Conservation (phyloP, 1,139 yeast species). For the Taphrina wiesneri region DNA sequence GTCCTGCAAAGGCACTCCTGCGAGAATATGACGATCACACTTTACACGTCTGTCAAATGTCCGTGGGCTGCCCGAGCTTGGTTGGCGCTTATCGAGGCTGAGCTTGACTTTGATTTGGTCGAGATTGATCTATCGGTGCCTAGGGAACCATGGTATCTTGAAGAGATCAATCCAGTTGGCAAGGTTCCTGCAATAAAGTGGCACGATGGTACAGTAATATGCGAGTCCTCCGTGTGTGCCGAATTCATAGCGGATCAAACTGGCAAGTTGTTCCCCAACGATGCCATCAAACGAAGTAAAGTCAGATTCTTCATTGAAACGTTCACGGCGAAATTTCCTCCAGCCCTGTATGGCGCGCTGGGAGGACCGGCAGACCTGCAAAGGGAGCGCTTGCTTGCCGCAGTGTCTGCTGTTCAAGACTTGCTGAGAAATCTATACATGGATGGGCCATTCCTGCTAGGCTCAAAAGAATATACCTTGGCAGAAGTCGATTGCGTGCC, state of each 20-base stretch:
- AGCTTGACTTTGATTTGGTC: constrained; percentile 41
- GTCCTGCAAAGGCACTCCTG: too few relatives aligned
- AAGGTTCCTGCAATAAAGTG: constrained; percentile 43
- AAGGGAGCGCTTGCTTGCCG: constrained; percentile 10
- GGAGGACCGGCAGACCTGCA: constrained; percentile 1
- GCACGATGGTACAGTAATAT: constrained; percentile 40
- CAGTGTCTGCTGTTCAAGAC: constrained; percentile 36
- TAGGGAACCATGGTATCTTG: constrained; percentile 42
- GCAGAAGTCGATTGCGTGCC: constrained; percentile 41
- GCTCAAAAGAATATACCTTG: constrained; percentile 37
- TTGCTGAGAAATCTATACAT: constrained; percentile 36
- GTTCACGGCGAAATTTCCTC: constrained; percentile 41
- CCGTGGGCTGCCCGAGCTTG: constrained; percentile 44
- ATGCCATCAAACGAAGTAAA: neutral
- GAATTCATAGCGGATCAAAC: constrained; percentile 39
- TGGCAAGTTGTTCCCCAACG: neutral
- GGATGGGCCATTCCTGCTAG: constrained; percentile 40
- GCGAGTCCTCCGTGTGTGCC: constrained; percentile 42
- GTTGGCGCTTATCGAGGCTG: constrained; percentile 42
- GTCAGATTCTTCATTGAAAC: constrained; percentile 38
- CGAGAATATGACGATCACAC: constrained; percentile 46
- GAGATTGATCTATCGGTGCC: constrained; percentile 42
- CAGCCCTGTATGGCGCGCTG: constrained; percentile 45
- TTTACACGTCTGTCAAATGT: constrained; percentile 37
- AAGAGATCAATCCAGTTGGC: constrained; percentile 42